These are phyloP conservation scores for Coniochaeta sp. DNA, from an alignment of 2,329 filamentous ascomycete genomes.

Conservation along the genomic window DNA sequence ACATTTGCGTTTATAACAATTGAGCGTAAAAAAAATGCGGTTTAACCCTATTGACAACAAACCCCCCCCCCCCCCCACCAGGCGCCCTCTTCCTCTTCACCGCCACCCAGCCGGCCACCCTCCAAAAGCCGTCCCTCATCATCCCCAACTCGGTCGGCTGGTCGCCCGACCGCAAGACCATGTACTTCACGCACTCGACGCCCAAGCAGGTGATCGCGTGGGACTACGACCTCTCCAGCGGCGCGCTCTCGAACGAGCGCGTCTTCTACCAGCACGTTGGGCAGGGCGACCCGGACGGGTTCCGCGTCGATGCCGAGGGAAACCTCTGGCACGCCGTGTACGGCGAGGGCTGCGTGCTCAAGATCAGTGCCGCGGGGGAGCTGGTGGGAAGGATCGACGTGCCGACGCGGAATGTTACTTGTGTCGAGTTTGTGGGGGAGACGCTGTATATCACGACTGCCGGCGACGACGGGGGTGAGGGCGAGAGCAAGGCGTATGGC, in stretches of 20 bases:
- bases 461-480: slow-evolving; percentile 55
- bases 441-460: slow-evolving; percentile 76
- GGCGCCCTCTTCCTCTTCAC: slow-evolving; percentile 70
- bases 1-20: too few species aligned
- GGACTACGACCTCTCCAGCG: slow-evolving; percentile 62
- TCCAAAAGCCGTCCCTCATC: slow-evolving; percentile 55
- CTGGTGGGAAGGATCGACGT: slow-evolving; percentile 68
- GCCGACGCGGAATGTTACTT: slow-evolving; percentile 75
- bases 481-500: slow-evolving; percentile 54
- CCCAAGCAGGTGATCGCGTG: slow-evolving; percentile 64
- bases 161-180: slow-evolving; percentile 63
- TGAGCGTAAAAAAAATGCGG: too few species aligned
- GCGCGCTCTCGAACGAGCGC: slow-evolving; percentile 59
- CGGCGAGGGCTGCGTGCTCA: slow-evolving; percentile 67
- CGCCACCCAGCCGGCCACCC: slow-evolving; percentile 49
- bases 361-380: slow-evolving; percentile 62
- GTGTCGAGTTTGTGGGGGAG: slow-evolving; percentile 69
- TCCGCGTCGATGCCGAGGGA: slow-evolving; percentile 76
- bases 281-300: slow-evolving; percentile 70
- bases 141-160: slow-evolving; percentile 85
- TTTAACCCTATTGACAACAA: neutral
- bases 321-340: slow-evolving; percentile 86
- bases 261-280: slow-evolving; percentile 66
- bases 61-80: slow-evolving; percentile 18
- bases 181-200: slow-evolving; percentile 80